Base-by-base conservation (phyloP, 345 rosid genomes). In the Diplotaxis tenuifolia region DNA sequence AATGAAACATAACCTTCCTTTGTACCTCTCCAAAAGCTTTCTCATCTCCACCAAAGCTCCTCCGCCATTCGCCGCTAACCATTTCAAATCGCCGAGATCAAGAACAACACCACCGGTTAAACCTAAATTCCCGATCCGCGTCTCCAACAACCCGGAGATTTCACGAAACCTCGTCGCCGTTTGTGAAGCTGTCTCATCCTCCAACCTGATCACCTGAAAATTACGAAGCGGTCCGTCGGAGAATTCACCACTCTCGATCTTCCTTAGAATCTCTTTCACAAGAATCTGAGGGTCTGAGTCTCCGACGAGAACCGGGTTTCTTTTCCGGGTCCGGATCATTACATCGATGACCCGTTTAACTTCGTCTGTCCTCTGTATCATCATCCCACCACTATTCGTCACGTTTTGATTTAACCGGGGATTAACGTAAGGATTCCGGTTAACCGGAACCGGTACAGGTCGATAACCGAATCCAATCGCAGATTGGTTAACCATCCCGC, bases 251-350 rank as follows among this genome's bases (percentile, higher is more conserved):
- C 19, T 82, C 72, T 86, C 91, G 53, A 90, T 81, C 81, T 81
- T 90, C 60, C 75, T 79, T 18, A 95, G 72, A 18, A 88, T 68
- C 82, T 88, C 97, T 81, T 78, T 86, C 29, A 86, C 89, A 15
- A 95, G 86, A 63, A 78, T 67, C 64, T 83, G 89, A 9, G 94
- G 96, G 75, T 92, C 96, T 9, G 86, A 73, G 5, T 90, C 97
- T 7, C 97, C 99, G 9, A 95, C 99, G 78, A 95, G 74, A 72
- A 92, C 91, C 22, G 98, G 98, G 72, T 95, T 95, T 78, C 83
- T 84, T 80, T 84, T 95, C 84, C 81, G 86, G 42, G 67, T 75
- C 75, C 89, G 86, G 55, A 58, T 38, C 84, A 95, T 67, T 23
- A 92, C 84, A 56, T 92, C 99, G 0, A 87, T 70, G 25, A 95